Conservation (phyloP, 371 early-diverging fungal species). For the Choanephora cucurbitarum region DNA sequence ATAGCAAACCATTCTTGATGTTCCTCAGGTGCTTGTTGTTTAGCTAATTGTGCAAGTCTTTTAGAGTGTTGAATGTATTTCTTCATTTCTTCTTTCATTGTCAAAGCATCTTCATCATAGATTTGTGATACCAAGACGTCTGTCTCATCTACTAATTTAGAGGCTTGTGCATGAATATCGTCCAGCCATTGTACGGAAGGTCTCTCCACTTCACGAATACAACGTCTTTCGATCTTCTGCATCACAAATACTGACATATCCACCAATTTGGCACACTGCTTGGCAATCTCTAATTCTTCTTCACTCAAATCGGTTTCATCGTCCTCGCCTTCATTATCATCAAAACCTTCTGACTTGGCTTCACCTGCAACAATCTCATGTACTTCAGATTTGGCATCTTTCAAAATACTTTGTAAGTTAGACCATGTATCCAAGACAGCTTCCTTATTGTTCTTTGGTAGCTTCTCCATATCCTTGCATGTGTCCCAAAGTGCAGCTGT, state of each 20-base stretch:
- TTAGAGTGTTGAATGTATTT: conserved; percentile 26
- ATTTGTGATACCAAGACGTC: conserved; percentile 46
- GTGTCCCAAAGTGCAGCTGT: conserved; percentile 52
- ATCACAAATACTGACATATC: conserved; percentile 36
- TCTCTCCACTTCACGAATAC: conserved; percentile 19
- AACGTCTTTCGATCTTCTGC: conserved; percentile 43
- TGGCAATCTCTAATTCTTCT: conserved; percentile 28
- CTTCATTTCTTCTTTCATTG: conserved; percentile 22
- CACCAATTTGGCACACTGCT: conserved; percentile 36
- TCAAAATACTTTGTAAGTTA: conserved; percentile 19
- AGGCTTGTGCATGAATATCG: conserved; percentile 16
- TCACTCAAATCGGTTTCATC: conserved; percentile 27
- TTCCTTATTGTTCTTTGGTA: conserved; percentile 35
- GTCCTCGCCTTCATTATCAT: conserved; percentile 44
- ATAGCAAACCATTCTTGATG: conserved; percentile 48
- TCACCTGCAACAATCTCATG: conserved; percentile 38
- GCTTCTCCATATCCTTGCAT: conserved; percentile 25
- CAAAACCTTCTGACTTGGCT: conserved; percentile 40
- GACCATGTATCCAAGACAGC: conserved; percentile 35
- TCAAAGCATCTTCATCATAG: conserved; percentile 41
- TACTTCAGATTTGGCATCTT: conserved; percentile 41
- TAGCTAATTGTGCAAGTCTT: conserved; percentile 28
- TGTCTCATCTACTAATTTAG: conserved; percentile 37
- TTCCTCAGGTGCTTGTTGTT: conserved; percentile 34
- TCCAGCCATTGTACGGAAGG: conserved; percentile 31